Percentiles rank a stretch among this genome's conserved stretches.
phyloP scores from a whole-genome alignment of 176 grass and related monocot species.

The Phyllostachys edulis region DNA sequence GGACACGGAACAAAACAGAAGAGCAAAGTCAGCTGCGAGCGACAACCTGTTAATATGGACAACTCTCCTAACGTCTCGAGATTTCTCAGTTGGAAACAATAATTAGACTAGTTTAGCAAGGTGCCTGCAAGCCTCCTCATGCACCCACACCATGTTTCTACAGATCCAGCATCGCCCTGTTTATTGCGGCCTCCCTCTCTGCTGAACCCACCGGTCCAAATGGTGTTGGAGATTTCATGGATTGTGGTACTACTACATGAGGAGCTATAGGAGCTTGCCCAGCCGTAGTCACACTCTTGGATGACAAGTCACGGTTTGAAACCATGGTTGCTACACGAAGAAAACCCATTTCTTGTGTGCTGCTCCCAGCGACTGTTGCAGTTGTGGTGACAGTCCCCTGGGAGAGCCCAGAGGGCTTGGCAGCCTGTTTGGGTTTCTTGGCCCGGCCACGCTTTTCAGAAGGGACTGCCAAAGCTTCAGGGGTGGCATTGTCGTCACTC shows the following conservation, averaged over 20 bases:
- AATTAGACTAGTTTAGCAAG: constrained; percentile 9
- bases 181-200: constrained; percentile 4
- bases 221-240: constrained; percentile 23
- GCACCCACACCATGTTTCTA: constrained; percentile 3
- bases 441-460: constrained; percentile 9
- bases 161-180: constrained; percentile 16
- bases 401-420: background rate
- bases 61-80: background rate
- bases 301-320: constrained; percentile 17
- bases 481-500: constrained; percentile 4
- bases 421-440: constrained; percentile 33
- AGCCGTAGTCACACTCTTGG: background rate
- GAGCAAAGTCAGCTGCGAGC: background rate
- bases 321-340: background rate
- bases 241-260: background rate
- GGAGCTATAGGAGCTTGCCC: background rate
- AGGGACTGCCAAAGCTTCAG: constrained; percentile 23
- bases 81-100: constrained; percentile 12
- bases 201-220: background rate
- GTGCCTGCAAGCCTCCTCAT: constrained; percentile 5
- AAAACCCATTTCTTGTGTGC: constrained; percentile 28
- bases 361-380: constrained; percentile 34
- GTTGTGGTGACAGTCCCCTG: background rate
- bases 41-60: constrained; percentile 28
- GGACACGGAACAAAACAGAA: background rate